Evolutionary conservation across 768 basidiomycete species (phyloP), one percentile per base, ranked within the genome.

Genomic region (Porpolomopsis calyptriformis): DNA sequence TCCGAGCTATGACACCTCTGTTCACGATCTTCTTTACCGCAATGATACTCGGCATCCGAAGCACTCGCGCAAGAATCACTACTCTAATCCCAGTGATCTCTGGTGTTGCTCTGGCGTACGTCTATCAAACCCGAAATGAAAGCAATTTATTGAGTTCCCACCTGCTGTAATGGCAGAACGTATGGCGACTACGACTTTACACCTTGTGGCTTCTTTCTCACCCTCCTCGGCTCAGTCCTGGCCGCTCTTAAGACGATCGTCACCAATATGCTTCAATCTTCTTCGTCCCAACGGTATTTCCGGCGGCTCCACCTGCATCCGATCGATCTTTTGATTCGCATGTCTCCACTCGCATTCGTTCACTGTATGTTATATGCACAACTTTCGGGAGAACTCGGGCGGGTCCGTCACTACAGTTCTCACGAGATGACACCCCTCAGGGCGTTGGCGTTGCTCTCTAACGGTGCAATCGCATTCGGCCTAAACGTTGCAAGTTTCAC

Each of bases 111-210:
- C 78, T 99, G 43, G 90, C 96, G 82, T 93, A 63, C 52, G 79
- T 72, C 38, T 16, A 20, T 49, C 11, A 24, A n/a, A 11, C 25
- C 26, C n/a, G n/a, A n/a, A n/a, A n/a, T n/a, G n/a, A n/a, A n/a
- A n/a, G n/a, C n/a, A n/a, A n/a, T n/a, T n/a, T n/a, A n/a, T n/a
- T n/a, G n/a, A n/a, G n/a, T n/a, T 34, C 53, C 36, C 8, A 40
- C 34, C 25, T 40, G 22, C 10, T 19, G 45, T 26, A 31, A 31
- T 16, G 14, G 35, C 55, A 92, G 89, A 10, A 96, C 92, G 4
- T 94, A 90, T 47, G 96, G 93, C 45, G 93, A 97, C 58, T 98
- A 96, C 64, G 85, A 89, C 56, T 96, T 85, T 63, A 96, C 91
- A 1, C 61, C 70, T 2, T 78, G 77, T 61, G 96, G 96, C 4